Percentiles rank a stretch among this genome's conserved stretches.
These are phyloP conservation scores for Nepenthes gracilis DNA, from an alignment of 148 eudicot species.

Conservation along the genomic window DNA sequence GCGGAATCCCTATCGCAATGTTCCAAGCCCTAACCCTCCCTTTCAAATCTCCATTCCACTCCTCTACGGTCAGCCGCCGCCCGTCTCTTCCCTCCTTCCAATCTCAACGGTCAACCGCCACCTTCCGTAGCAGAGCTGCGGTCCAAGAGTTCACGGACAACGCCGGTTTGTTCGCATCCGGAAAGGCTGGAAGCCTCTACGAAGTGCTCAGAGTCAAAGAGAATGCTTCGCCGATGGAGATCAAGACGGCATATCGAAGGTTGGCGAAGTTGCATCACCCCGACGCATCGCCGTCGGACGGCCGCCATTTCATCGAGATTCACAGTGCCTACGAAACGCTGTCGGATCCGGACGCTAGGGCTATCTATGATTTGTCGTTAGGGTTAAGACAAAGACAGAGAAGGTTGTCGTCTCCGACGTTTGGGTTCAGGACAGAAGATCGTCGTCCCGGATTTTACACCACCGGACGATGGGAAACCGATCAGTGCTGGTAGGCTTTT, in stretches of 20 bases:
- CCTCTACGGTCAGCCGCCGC: neutral
- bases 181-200: conserved; percentile 21
- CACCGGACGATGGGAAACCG: conserved; percentile 54
- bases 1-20: conserved; percentile 9
- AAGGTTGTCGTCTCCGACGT: neutral
- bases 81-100: too few species aligned
- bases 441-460: conserved; percentile 21
- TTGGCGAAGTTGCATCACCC: conserved; percentile 56
- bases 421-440: neutral
- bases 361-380: conserved; percentile 19
- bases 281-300: conserved; percentile 21
- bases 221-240: conserved; percentile 39
- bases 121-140: conserved; percentile 10
- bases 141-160: conserved; percentile 10
- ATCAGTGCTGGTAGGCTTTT: conserved; percentile 46
- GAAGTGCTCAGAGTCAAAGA: conserved; percentile 32
- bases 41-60: neutral
- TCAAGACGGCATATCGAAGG: conserved; percentile 48
- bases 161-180: neutral
- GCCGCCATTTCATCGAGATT: conserved; percentile 36
- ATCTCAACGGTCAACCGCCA: neutral
- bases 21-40: conserved; percentile 16
- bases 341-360: conserved; percentile 46
- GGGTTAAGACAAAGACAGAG: conserved; percentile 1
- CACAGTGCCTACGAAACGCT: conserved; percentile 45